Evolutionary conservation across 768 basidiomycete genomes (phyloP).

Genomic region (Podaxis sp.): DNA sequence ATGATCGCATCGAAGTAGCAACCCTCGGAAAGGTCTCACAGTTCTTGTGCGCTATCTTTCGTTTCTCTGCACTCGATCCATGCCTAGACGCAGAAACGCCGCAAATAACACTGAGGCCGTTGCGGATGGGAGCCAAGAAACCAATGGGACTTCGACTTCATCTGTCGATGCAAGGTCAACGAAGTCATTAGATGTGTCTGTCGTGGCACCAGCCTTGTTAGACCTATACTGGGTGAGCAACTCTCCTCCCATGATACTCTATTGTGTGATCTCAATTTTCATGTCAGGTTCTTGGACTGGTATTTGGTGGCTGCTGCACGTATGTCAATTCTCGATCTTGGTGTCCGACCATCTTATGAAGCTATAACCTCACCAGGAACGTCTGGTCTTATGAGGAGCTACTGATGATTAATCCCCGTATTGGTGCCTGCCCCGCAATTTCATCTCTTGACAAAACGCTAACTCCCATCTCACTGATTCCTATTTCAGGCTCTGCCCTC

Average conservation of each 20-base stretch:
- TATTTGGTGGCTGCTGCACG: slow-evolving; percentile 86
- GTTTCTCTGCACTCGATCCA: neutral
- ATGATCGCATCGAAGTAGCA: slow-evolving; percentile 2
- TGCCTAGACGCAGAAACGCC: neutral
- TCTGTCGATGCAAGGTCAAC: neutral
- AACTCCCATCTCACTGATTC: neutral
- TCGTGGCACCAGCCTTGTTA: slow-evolving; percentile 16
- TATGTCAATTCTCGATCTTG: slow-evolving; percentile 32
- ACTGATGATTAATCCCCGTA: slow-evolving; percentile 61
- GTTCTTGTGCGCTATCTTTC: neutral
- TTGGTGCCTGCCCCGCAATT: slow-evolving; percentile 45
- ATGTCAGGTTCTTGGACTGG: slow-evolving; percentile 40
- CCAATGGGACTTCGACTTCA: neutral
- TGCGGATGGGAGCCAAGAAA: neutral
- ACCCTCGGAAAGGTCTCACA: neutral
- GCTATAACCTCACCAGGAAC: slow-evolving; percentile 44
- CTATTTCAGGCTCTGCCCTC: slow-evolving; percentile 63
- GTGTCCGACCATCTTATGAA: neutral
- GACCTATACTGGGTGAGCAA: slow-evolving; percentile 16
- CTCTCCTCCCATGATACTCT: neutral
- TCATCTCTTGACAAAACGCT: slow-evolving; percentile 2
- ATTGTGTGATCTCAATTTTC: neutral
- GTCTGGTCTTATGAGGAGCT: slow-evolving; percentile 78
- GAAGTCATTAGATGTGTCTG: slow-evolving; percentile 4
- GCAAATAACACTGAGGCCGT: neutral